Evolutionary conservation across 257 asterid species (phyloP), one percentile per base, ranked within the genome.

Genomic region (Nicotiana knightiana): DNA sequence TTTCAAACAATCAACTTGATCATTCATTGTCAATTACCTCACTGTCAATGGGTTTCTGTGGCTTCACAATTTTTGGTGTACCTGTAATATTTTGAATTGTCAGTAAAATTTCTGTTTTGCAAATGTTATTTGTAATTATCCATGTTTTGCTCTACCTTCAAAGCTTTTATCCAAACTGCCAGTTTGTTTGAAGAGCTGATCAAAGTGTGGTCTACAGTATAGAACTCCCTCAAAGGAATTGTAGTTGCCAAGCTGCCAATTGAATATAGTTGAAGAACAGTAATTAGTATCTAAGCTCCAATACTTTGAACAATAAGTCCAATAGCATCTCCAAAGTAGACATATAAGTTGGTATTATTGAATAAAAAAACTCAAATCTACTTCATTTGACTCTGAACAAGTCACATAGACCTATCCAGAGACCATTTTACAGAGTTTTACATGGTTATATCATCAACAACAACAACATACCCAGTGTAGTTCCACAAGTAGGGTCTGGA

Each of bases 181-280:
- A 82, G 99, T 96, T 89, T 93, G 90, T 80, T 96, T 96, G 93
- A 91, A 96, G 85, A 94, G 92, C 93, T 96, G 99, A 91, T 96
- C 99, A 84, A 93, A 96, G 89, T 96, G 99, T 71, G 99, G 99
- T 88, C 99, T 94, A 88, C 99, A 96, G 78, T 96, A 96, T 4
- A 94, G 94, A 81, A 94, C 98, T 85, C 99, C 99, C 87, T 96
- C 99, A 67, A 96, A 94, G 78, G 99, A 96, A 86, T 96, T 96
- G 93, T 91, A 94, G 86, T 96, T 96, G 18, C 91, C 97, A 48
- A 93, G 89, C 99, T 93, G 97, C 71, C 80, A 77, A 78, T 55
- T 33, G 33, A 11, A 71, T 26, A 73, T 21, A 71, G 43, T 62
- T 68, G 24, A 10, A 67, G 70, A 35, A 73, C 28, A 32, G 30